Evolutionary conservation across 2,329 filamentous ascomycete genomes (phyloP).

Genomic region (Ramularia endophylla): DNA sequence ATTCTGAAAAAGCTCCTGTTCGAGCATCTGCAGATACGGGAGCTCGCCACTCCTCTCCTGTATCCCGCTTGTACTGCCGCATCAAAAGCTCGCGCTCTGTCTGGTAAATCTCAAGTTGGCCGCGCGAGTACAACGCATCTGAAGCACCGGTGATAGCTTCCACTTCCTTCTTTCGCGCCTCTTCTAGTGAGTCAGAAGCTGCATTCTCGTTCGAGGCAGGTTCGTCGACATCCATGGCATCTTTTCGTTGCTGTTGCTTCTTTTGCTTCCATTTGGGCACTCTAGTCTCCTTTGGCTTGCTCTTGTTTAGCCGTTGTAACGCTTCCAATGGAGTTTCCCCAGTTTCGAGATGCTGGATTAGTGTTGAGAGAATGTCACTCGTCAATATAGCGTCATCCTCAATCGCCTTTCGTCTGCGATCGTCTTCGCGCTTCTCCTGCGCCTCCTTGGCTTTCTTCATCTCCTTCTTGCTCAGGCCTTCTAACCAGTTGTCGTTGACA

Average conservation of each 20-base stretch:
- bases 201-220: slow-evolving; percentile 28
- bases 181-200: slow-evolving; percentile 62
- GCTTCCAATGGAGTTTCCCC: slow-evolving; percentile 87
- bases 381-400: slow-evolving; percentile 70
- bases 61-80: slow-evolving; percentile 76
- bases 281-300: slow-evolving; percentile 51
- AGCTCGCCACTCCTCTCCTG: slow-evolving; percentile 74
- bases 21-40: slow-evolving; percentile 24
- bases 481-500: slow-evolving; percentile 85
- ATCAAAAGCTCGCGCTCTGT: slow-evolving; percentile 76
- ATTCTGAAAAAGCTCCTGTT: slow-evolving; percentile 37
- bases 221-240: slow-evolving; percentile 65
- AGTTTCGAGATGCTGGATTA: slow-evolving; percentile 68
- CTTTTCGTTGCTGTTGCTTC: slow-evolving; percentile 42
- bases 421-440: slow-evolving; percentile 75
- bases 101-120: slow-evolving; percentile 87
- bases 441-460: slow-evolving; percentile 84
- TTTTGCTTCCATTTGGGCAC: slow-evolving; percentile 58
- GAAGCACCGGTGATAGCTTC: slow-evolving; percentile 82
- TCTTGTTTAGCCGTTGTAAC: slow-evolving; percentile 61
- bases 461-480: slow-evolving; percentile 88
- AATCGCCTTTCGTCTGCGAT: slow-evolving; percentile 63
- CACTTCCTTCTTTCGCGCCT: slow-evolving; percentile 65
- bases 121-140: slow-evolving; percentile 75
- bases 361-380: slow-evolving; percentile 63